Evolutionary conservation across 2,329 filamentous ascomycete species (phyloP), one percentile per base, ranked within the genome.

Genomic region (Beauveria caledonica): DNA sequence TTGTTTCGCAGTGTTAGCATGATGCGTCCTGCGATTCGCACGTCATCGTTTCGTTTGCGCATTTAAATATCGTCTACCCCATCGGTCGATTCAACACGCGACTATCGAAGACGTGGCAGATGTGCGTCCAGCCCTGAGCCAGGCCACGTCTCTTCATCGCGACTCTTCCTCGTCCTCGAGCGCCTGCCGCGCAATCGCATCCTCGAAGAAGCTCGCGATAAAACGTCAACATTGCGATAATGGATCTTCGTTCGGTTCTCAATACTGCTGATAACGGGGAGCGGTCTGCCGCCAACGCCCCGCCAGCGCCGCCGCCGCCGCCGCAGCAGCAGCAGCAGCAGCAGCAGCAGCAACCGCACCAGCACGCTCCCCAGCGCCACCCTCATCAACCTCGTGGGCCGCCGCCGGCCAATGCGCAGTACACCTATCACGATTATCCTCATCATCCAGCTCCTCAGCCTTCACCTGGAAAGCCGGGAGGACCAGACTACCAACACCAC

Each of bases 241-340:
- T 84, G 81, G 80, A 83, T 74, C 75, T 84, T 61, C 72, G 75
- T 64, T 77, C 77, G 17, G 80, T 86, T 66, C 72, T 85, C 52
- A 85, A 84, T 69, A 74, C 77, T 23, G 76, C 78, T 40, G 81
- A 81, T 63, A 72, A 72, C 61, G 77, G 73, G 65, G 77, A 74
- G 55, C 70, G 72, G 63, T 68, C 69, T 50, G 70, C 71, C 55
- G 66, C 70, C 60, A 72, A 71, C 63, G 69, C 71, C 57, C 67
- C 67, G 48, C 68, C 66, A 40, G 67, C 55, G 33, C 49, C 60
- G 39, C 60, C 29, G 44, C 60, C 58, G 40, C 59, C 48, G 46
- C 52, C 42, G n/a, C 60, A 54, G 53, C 60, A 60, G 36, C 68
- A 62, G 33, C 68, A 52, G 54, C 68, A 57, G 1, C 29, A 36